These are phyloP conservation scores for Rhynchospora breviuscula DNA, from an alignment of 176 grass and related monocot species.

Conservation along the genomic window DNA sequence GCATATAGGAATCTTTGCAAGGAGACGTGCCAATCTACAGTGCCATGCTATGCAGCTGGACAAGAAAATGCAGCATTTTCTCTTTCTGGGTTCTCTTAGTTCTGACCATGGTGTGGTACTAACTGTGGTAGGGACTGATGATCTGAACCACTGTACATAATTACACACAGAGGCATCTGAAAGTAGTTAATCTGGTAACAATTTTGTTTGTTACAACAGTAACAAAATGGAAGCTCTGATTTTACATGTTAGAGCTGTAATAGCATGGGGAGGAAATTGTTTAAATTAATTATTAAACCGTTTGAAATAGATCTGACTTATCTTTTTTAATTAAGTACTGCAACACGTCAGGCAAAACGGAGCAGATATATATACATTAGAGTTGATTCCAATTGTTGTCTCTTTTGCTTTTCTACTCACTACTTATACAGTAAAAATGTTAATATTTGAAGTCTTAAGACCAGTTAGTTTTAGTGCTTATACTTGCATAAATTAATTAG, in stretches of 20 bases:
- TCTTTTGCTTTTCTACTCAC: too few relatives aligned
- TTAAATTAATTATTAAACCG: too few relatives aligned
- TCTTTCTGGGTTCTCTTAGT: not conserved
- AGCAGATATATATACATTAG: too few relatives aligned
- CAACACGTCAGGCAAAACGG: too few relatives aligned
- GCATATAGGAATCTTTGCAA: not conserved
- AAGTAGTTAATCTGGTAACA: not conserved
- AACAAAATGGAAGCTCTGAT: constrained; percentile 5
- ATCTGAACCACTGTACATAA: not conserved
- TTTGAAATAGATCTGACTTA: too few relatives aligned
- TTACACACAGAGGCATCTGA: not conserved
- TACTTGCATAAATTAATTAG: too few relatives aligned
- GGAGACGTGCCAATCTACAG: constrained; percentile 11
- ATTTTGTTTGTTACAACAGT: not conserved
- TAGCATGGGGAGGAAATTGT: too few relatives aligned
- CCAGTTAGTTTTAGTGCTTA: too few relatives aligned
- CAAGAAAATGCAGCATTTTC: constrained; percentile 5
- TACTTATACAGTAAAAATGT: too few relatives aligned
- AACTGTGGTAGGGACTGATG: constrained; percentile 1
- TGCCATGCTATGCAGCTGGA: constrained; percentile 6
- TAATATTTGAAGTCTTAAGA: too few relatives aligned
- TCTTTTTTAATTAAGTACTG: too few relatives aligned
- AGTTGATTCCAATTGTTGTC: too few relatives aligned
- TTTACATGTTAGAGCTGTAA: not conserved
- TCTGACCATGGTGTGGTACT: not conserved